Base-by-base conservation (phyloP, 2,329 filamentous ascomycete species). In the Apiospora arundinis region DNA sequence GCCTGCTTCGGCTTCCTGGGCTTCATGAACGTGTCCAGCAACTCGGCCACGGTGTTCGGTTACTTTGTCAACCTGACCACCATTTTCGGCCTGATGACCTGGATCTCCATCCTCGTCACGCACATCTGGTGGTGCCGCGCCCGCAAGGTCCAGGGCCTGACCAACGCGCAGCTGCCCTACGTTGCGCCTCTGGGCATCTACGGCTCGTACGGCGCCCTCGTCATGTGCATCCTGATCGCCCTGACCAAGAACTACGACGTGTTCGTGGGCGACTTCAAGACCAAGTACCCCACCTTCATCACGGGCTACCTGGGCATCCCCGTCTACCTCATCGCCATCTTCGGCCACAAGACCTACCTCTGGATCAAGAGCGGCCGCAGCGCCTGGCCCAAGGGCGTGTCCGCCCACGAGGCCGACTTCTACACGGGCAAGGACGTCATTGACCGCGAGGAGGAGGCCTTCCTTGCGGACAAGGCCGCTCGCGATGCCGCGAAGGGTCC, bases 181-280 rank as follows among this genome's bases (percentile, higher is more conserved):
- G 86, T 86, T 21, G 92, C 93, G 0, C 93, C 93, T 0, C 86
- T 95, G 21, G 93, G 93, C n/a, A 82, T 90, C 48, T 88, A 80
- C 73, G 94, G 93, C 14, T 94, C 91, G 0, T 90, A 90, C 78
- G 83, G 85, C 72, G 92, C 92, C 0, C 85, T 96, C 2, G 83
- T 85, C 77, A 91, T 94, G 82, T 94, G 92, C 82, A 86, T 87
- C 77, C 79, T 96, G 45, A 92, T 96, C 73, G 89, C 92, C 1
- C 79, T 97, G 69, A 95, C 93, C 78, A 97, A 96, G 88, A 95
- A 94, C 85, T 96, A 90, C 82, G 86, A 89, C 70, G 91, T 92
- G 14, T 96, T 96, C 81, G 85, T 89, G 2, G 80, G 76, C 77
- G 86, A 82, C 76, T 77, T 74, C 67, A 72, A 80, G 71, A 86